Evolutionary conservation across 176 grass and related monocot species (phyloP).

Genomic region (Bothriochloa decipiens): DNA sequence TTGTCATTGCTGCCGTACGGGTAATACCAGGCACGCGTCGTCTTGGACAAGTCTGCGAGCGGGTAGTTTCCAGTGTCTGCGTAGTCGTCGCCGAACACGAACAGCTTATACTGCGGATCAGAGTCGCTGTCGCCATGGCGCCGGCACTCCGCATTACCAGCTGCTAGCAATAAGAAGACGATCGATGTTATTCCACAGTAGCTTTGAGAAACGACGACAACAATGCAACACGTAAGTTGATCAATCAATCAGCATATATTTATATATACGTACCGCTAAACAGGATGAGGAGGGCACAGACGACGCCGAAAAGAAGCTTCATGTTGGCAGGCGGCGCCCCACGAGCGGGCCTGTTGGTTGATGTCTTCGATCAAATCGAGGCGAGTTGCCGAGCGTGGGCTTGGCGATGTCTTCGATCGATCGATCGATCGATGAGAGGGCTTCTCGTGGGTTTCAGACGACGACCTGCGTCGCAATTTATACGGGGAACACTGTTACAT

Average conservation of each 20-base stretch:
- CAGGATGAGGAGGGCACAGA: background rate
- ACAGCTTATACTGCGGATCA: constrained; percentile 20
- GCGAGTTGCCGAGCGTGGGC: too few relatives aligned
- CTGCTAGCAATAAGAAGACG: background rate
- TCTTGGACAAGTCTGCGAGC: background rate
- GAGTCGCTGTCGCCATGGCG: background rate
- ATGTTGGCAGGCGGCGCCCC: background rate
- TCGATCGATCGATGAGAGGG: too few relatives aligned
- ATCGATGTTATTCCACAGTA: background rate
- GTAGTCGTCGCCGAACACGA: constrained; percentile 50
- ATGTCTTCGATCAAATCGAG: too few relatives aligned
- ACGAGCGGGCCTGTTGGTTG: too few relatives aligned
- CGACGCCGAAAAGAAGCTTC: background rate
- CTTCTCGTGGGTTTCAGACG: background rate
- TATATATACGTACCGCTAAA: background rate
- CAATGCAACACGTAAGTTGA: background rate
- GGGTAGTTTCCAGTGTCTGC: constrained; percentile 47
- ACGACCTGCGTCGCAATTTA: background rate
- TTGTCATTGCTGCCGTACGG: constrained; percentile 41
- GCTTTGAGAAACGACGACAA: too few relatives aligned
- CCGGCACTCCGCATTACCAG: constrained; percentile 11
- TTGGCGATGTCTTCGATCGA: background rate
- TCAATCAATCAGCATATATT: too few relatives aligned
- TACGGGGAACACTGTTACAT: background rate
- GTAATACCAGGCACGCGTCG: constrained; percentile 42